Evolutionary conservation across 495 filamentous ascomycete genomes (phyloP), one percentile per base, ranked within the genome.

Genomic region (Penicillium pulvis): DNA sequence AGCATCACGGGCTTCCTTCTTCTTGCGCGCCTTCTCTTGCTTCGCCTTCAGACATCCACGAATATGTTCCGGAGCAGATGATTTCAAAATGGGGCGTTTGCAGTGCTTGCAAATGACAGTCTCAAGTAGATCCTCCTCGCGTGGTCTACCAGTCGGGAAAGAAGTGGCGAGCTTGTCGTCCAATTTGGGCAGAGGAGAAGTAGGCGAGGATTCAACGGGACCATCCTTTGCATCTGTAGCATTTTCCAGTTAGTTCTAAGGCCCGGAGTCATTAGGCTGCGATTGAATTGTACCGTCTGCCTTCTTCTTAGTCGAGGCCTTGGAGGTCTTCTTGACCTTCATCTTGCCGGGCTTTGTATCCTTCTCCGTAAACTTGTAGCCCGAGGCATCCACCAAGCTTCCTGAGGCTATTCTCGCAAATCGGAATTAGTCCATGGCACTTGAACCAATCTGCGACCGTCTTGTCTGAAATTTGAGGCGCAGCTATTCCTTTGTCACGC

Each of bases 91-190:
- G 4, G 83, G 85, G 58, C 91, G 89, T 73, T 90, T 92, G 78
- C 91, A 95, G 51, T 88, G 85, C 65, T 90, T 92, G 79, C 91
- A 95, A 30, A 88, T 80, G n/a, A 86, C 79, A 8, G 85, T 77
- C 35, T 91, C 87, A 6, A 85, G 80, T 16, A 74, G 59, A 59
- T 90, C 88, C 50, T 91, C 85, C 48, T 76, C 71, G 45, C 88
- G 83, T 0, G 91, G 91, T 41, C 86, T 83, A 46, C 88, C 87
- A 41, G 84, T 90, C 11, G 87, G 75, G 70, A 96, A 94, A 1
- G 85, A 86, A 16, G 87, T 80, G 55, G 86, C 82, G 16, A 85
- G 81, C 55, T 79, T 82, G 43, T 87, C 83, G 61, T 92, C 87
- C 42, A 93, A 79, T 42, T 85, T 86, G 58, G 91, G 95, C 16